Base-by-base conservation (phyloP, 2,329 filamentous ascomycete genomes). In the Sordariomycetes sp. region DNA sequence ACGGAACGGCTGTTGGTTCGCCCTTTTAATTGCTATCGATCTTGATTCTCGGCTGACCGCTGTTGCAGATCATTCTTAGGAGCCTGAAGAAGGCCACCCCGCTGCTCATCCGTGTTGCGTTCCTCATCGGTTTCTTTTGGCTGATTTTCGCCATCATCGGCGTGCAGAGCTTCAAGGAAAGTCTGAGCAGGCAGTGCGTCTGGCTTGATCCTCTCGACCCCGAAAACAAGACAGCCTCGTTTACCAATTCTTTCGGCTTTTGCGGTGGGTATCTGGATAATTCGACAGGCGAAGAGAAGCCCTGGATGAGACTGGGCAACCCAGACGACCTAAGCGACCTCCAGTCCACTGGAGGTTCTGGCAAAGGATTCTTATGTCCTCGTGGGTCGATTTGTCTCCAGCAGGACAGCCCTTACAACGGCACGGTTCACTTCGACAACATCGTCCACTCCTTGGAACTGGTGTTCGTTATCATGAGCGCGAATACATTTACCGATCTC, bases 381-480 rank as follows among this genome's bases (percentile, higher is more conserved):
- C 75, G 80, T 57, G 86, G 89, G 7, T 97, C 93, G 1, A 73
- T 89, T 3, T 99, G 94, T 67, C 78, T 97, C 20, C 84, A 96
- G 71, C 83, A 86, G 60, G 67, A 74, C 2, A 96, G 89, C 66
- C 94, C 94, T 0, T 90, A 83, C 70, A 90, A 89, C 65, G 85
- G 83, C 56, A 99, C 94, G 0, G 81, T 97, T 65, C 95, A 87
- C 69, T 99, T 97, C 67, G 94, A 99, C 75, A 93, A 97, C 68
- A 95, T 99, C 48, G 74, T 90, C 34, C 86, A 97, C 62, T 97
- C 92, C 0, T 74, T 97, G 57, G 91, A 99, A 72, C 77, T 97
- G 59, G 92, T 99, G 2, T 99, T 99, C 68, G 90, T 99, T 56
- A 87, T 99, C 68, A 99, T 99, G 90, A 96, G 90, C 66, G 93